These are phyloP conservation scores for Gloeostereum incarnatum DNA, from an alignment of 768 basidiomycete species.

Conservation along the genomic window DNA sequence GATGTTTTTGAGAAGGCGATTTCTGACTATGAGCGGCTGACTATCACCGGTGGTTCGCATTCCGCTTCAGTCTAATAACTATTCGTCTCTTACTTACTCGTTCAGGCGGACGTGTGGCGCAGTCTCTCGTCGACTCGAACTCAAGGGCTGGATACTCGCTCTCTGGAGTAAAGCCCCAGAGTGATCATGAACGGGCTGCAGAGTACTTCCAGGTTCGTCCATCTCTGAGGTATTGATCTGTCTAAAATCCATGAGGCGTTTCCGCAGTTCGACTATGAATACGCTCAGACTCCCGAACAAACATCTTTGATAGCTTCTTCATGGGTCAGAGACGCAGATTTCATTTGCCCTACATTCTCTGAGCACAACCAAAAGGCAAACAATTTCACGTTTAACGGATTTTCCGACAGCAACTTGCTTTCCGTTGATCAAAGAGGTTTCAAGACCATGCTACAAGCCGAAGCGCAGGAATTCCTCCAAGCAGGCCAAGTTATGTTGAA, in stretches of 20 bases:
- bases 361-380: constrained; percentile 33
- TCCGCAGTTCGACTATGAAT: constrained; percentile 36
- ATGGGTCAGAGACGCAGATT: constrained; percentile 38
- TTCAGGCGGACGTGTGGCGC: constrained; percentile 33
- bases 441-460: constrained; percentile 45
- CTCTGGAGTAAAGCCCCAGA: constrained; percentile 32
- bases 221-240: no score
- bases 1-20: constrained; percentile 30
- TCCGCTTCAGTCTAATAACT: background rate
- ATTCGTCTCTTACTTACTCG: background rate
- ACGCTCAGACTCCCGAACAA: constrained; percentile 52
- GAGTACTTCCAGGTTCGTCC: constrained; percentile 50
- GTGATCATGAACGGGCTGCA: constrained; percentile 36
- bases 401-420: constrained; percentile 43
- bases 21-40: constrained; percentile 29
- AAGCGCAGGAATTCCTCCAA: constrained; percentile 45
- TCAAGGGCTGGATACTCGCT: constrained; percentile 46
- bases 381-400: constrained; percentile 56
- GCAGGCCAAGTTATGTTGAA: constrained; percentile 37
- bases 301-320: constrained; percentile 56
- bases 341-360: background rate
- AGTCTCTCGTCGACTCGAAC: constrained; percentile 43
- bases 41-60: constrained; percentile 32
- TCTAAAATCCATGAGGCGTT: background rate
- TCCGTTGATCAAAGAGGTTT: constrained; percentile 57